Percentiles rank a stretch among this genome's conserved stretches.
phyloP scores from a whole-genome alignment of 129 eudicot genomes.

The Helianthus tuberosus region DNA sequence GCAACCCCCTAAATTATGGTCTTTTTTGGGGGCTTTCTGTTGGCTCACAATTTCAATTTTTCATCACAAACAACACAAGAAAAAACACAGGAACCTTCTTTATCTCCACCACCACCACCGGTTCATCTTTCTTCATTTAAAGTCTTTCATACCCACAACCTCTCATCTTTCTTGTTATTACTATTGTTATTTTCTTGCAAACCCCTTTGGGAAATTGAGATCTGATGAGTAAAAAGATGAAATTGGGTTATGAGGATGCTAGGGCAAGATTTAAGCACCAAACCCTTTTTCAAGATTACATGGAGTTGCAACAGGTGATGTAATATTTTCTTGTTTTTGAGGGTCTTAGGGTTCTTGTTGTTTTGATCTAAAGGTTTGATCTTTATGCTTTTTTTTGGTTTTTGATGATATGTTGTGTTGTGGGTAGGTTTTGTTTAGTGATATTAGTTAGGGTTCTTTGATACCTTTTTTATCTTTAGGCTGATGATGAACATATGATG shows the following conservation, averaged over 20 bases:
- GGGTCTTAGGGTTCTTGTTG: neutral
- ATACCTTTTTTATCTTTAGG: neutral
- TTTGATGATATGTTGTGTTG: neutral
- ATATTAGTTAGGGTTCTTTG: neutral
- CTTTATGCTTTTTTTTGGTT: neutral
- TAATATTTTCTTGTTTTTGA: neutral
- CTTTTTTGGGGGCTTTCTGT: conserved; percentile 1
- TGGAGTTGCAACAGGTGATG: neutral
- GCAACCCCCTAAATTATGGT: neutral
- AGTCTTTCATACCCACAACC: neutral
- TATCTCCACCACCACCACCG: neutral
- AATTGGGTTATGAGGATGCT: neutral
- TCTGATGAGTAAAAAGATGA: conserved; percentile 3
- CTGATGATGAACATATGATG: neutral
- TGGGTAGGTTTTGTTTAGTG: conserved; percentile 4
- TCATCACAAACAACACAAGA: neutral
- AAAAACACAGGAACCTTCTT: neutral
- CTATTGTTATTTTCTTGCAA: neutral
- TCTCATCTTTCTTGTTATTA: neutral
- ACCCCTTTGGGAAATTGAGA: neutral
- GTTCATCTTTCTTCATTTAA: neutral
- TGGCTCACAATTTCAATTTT: neutral
- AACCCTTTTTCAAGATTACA: conserved; percentile 1
- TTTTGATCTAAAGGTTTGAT: neutral
- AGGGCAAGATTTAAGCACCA: conserved; percentile 1